Percentiles rank a stretch among this genome's conserved stretches.
phyloP scores from a whole-genome alignment of 305 asterid species.

The Fraxinus floribunda region DNA sequence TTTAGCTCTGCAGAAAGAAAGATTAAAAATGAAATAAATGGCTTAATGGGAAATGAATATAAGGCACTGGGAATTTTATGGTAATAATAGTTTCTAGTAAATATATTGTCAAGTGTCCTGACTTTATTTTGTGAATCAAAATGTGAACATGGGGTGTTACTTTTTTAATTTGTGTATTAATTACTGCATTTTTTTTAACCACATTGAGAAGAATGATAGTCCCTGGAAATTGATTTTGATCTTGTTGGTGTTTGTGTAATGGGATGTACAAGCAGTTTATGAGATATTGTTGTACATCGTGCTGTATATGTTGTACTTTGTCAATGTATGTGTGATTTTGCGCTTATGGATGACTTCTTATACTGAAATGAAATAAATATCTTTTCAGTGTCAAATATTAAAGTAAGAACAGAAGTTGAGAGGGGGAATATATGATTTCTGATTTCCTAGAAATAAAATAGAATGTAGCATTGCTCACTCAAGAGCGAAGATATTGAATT shows the following conservation, averaged over 20 bases:
- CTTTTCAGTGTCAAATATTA: not conserved
- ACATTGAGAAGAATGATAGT: not conserved
- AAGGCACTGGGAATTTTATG: slow-evolving; percentile 1
- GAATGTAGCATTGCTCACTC: not conserved
- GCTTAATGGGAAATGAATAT: slow-evolving; percentile 8
- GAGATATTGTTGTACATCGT: not conserved
- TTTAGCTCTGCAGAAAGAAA: not conserved
- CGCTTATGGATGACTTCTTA: not conserved
- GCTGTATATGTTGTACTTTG: not conserved
- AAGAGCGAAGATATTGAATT: not conserved
- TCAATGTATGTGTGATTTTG: not conserved
- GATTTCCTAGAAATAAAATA: not conserved
- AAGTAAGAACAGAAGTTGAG: not conserved
- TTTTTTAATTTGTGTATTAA: not conserved
- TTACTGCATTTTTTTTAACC: not conserved
- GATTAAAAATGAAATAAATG: not conserved
- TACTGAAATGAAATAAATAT: not conserved
- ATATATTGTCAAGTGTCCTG: not conserved
- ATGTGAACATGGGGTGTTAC: not conserved
- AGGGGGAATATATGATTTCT: not conserved
- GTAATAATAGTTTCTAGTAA: slow-evolving; percentile 3
- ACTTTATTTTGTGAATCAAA: not conserved
- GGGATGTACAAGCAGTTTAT: not conserved
- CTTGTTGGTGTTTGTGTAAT: not conserved
- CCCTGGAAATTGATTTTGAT: slow-evolving; percentile 9